Evolutionary conservation across 176 grass and related monocot species (phyloP).

Genomic region (Lolium perenne): DNA sequence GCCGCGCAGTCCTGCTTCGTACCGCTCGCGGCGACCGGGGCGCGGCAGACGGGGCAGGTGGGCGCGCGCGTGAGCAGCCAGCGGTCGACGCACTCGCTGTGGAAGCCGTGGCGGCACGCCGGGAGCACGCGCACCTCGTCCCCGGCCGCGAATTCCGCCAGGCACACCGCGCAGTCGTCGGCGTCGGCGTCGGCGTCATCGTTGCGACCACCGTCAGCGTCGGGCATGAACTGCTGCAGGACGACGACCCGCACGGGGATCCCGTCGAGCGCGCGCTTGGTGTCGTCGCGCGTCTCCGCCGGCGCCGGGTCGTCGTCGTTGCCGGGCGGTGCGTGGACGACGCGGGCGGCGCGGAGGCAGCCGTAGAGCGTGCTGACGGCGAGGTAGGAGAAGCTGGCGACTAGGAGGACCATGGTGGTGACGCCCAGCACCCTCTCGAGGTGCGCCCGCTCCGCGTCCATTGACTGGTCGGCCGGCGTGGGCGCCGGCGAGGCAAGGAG

Average conservation of each 20-base stretch:
- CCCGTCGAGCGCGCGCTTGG: slow-evolving; percentile 37
- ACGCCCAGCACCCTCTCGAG: slow-evolving; percentile 11
- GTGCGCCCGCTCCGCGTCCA: slow-evolving; percentile 5
- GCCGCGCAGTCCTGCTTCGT: too few relatives aligned
- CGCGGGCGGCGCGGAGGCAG: slow-evolving; percentile 5
- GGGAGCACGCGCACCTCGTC: slow-evolving; percentile 56
- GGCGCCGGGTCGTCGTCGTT: background rate
- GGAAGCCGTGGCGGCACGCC: slow-evolving; percentile 52
- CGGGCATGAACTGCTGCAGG: background rate
- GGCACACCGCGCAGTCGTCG: slow-evolving; percentile 47
- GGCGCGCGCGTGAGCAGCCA: slow-evolving; percentile 57
- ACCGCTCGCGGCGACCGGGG: slow-evolving; percentile 4
- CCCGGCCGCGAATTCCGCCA: slow-evolving; percentile 45
- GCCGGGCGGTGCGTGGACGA: background rate
- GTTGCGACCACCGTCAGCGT: background rate
- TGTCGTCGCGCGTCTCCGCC: slow-evolving; percentile 5
- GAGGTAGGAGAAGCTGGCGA: slow-evolving; percentile 34
- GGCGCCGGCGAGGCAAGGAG: background rate
- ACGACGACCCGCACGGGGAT: slow-evolving; percentile 37
- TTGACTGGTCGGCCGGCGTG: background rate
- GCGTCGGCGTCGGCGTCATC: background rate
- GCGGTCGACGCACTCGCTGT: slow-evolving; percentile 57
- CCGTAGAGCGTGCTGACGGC: slow-evolving; percentile 24
- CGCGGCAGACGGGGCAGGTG: slow-evolving; percentile 57
- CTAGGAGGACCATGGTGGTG: slow-evolving; percentile 31